Base-by-base conservation (phyloP, 352 stramenopile species). In the Pythium dissotocum region DNA sequence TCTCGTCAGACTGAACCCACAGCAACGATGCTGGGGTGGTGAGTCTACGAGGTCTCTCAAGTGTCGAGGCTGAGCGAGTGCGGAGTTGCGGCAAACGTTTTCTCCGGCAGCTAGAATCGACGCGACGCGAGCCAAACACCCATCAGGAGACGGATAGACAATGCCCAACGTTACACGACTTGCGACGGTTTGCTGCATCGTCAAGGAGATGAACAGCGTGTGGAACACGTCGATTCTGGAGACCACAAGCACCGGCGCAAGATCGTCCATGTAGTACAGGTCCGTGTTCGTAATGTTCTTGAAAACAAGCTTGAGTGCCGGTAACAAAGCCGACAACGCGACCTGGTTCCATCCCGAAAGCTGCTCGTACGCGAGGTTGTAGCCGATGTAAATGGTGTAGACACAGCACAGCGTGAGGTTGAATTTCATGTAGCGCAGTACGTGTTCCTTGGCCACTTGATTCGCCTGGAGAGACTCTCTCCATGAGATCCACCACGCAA, bases 211-310 rank as follows among this genome's bases (percentile, higher is more conserved):
- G 8, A 55, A 33, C 26, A 56, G 16, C 1, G 32, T 36, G 26
- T 44, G 58, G 40, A 56, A 56, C 1, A 52, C 58, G 40, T 65
- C 59, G 33, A 58, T 35, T 30, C 16, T 57, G 32, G 32, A 58
- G 10, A 52, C 59, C 42, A 63, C 54, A 1, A 24, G 24, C 6
- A 63, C 53, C 30, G 54, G 54, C 24, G 36, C 40, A 5, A 60
- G 13, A 48, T 60, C 54, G 5, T 60, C 54, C 33, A 32, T 16
- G 54, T 49, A n/a, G 6, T 40, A 26, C 54, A 60, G 2, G 54
- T 21, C 10, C 3, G 18, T n/a, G 12, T 30, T 60, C 9, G 28
- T 30, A 10, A 32, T 2, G 54, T 49, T 49, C 18, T 60, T 60
- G 18, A 48, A 8, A 5, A 48, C 5, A 4, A 60, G 16, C 28